Evolutionary conservation across 2,329 filamentous ascomycete genomes (phyloP).

Genomic region (Pseudocercospora vitis): DNA sequence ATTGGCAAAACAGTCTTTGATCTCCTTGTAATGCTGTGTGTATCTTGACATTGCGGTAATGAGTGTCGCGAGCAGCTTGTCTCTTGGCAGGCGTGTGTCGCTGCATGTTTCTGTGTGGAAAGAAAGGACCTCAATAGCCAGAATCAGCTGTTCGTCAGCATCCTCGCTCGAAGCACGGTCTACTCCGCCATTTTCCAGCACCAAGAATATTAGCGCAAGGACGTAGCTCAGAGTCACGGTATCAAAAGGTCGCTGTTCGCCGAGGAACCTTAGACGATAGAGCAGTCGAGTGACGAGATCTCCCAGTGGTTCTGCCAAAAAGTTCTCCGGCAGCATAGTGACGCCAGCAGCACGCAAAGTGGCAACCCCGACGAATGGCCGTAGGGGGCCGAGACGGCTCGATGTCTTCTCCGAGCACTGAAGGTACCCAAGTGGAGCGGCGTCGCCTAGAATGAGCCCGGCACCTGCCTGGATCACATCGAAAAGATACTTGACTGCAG

Average conservation of each 20-base stretch:
- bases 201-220: slow-evolving; percentile 74
- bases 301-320: slow-evolving; percentile 78
- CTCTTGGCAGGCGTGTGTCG: slow-evolving; percentile 73
- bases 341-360: slow-evolving; percentile 77
- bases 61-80: slow-evolving; percentile 68
- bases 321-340: slow-evolving; percentile 67
- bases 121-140: slow-evolving; percentile 83
- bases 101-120: slow-evolving; percentile 82
- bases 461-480: slow-evolving; percentile 76
- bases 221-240: slow-evolving; percentile 83
- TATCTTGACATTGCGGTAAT: slow-evolving; percentile 84
- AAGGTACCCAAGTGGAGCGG: slow-evolving; percentile 75
- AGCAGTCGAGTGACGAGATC: slow-evolving; percentile 80
- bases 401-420: slow-evolving; percentile 74
- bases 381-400: slow-evolving; percentile 69
- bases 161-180: slow-evolving; percentile 68
- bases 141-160: slow-evolving; percentile 81
- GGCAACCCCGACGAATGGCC: slow-evolving; percentile 83
- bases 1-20: slow-evolving; percentile 89
- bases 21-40: slow-evolving; percentile 88
- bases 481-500: slow-evolving; percentile 72
- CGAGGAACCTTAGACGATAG: slow-evolving; percentile 84
- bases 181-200: slow-evolving; percentile 78
- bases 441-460: slow-evolving; percentile 76
- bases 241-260: slow-evolving; percentile 93